These are phyloP conservation scores for Calonectria pauciramosa DNA, from an alignment of 2,329 filamentous ascomycete genomes.

Conservation along the genomic window DNA sequence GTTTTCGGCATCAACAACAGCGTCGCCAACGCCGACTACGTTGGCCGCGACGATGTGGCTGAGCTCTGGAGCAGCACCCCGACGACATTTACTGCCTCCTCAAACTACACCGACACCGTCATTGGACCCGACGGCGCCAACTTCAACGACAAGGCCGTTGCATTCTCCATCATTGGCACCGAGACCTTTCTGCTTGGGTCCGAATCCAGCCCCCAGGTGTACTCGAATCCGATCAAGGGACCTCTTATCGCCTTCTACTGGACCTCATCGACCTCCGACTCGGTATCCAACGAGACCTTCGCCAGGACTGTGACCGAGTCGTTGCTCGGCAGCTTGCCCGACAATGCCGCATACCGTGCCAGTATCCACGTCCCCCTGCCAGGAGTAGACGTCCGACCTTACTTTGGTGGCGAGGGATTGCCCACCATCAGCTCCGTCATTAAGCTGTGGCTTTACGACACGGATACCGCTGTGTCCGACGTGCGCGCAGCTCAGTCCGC, in stretches of 20 bases:
- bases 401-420: conserved; percentile 13
- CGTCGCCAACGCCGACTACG: conserved; percentile 2
- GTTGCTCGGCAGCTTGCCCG: background rate
- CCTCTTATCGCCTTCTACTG: conserved; percentile 3
- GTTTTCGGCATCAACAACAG: conserved; percentile 17
- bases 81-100: background rate
- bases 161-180: conserved; percentile 10
- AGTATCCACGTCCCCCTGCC: conserved; percentile 5
- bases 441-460: conserved; percentile 13
- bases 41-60: conserved; percentile 14
- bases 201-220: background rate
- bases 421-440: conserved; percentile 14
- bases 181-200: background rate
- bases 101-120: conserved; percentile 10
- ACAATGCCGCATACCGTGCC: background rate
- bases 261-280: background rate
- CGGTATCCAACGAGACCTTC: conserved; percentile 11
- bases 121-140: conserved; percentile 11
- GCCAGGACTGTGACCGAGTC: background rate
- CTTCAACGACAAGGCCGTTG: conserved; percentile 10
- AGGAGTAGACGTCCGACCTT: background rate
- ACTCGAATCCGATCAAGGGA: background rate
- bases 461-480: background rate
- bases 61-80: conserved; percentile 14
- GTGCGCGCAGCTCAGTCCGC: background rate